A percentile compares a stretch with the other conserved stretches of the same genome.
These are phyloP conservation scores for Eremothecium sinecaudum DNA, from an alignment of 1,139 yeast genomes.

Conservation along the genomic window DNA sequence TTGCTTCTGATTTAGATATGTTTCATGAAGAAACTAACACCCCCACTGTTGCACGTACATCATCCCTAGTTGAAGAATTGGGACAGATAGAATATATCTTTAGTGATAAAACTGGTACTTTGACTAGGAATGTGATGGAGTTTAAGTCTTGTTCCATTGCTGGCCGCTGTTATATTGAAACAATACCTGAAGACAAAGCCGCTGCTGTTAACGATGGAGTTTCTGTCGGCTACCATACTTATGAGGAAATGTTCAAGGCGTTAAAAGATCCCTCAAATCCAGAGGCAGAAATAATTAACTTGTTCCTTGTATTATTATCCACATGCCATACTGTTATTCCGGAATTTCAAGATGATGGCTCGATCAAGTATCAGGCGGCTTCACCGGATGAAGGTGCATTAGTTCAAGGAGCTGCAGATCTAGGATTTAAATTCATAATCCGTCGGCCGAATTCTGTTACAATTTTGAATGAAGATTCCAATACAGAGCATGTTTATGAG, in stretches of 20 bases:
- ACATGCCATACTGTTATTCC: slow-evolving; percentile 98
- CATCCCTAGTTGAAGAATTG: slow-evolving; percentile 88
- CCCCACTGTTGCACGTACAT: slow-evolving; percentile 90
- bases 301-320: slow-evolving; percentile 74
- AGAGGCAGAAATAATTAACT: slow-evolving; percentile 62
- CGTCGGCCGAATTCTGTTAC: slow-evolving; percentile 82
- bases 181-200: slow-evolving; percentile 82
- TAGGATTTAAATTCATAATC: slow-evolving; percentile 76
- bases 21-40: slow-evolving; percentile 82
- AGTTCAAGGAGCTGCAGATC: slow-evolving; percentile 88
- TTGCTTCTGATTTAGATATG: slow-evolving; percentile 88
- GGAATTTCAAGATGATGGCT: slow-evolving; percentile 52
- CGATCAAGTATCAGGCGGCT: slow-evolving; percentile 91
- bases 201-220: slow-evolving; percentile 67
- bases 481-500: slow-evolving; percentile 53
- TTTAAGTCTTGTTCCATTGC: slow-evolving; percentile 91
- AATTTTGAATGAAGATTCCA: slow-evolving; percentile 40
- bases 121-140: slow-evolving; percentile 93
- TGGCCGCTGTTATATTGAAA: slow-evolving; percentile 80
- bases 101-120: slow-evolving; percentile 93
- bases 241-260: slow-evolving; percentile 51
- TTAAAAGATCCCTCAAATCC: slow-evolving; percentile 37
- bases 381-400: slow-evolving; percentile 99
- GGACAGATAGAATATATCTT: slow-evolving; percentile 95
- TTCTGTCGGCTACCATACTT: slow-evolving; percentile 72